Base-by-base conservation (phyloP, 805 yeast genomes). In the Candida tallmaniae region DNA sequence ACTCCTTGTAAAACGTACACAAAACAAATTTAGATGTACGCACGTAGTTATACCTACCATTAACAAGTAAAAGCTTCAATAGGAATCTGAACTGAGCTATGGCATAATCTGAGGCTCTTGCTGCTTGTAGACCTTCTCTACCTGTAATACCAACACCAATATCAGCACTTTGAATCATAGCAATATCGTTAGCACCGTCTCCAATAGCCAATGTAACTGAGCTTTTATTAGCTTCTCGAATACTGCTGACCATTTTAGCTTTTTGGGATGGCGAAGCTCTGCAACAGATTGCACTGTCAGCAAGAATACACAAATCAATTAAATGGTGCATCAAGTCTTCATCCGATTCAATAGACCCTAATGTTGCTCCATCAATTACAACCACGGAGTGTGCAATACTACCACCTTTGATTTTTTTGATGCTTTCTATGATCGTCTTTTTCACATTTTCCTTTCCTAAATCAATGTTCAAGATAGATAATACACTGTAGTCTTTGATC, bases 151-250 rank as follows among this genome's bases (percentile, higher is more conserved):
- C 98, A 42, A 93, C 76, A 19, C 99, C 99, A 36, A 93, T 87
- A 58, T 93, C 97, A 0, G 99, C 99, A 51, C 94, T 83, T 62
- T 93, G 97, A 42, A 93, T 93, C 99, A 93, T 93, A 1, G 99
- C 97, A 54, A 93, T 89, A 59, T 93, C 99, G 54, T 93, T 93
- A 2, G 99, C 99, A 44, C 99, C 99, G 62, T 93, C 99, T 6
- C 99, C 99, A 53, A 93, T 84, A 0, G 98, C 98, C 41, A 93
- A 68, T 0, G 97, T 87, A 5, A 93, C 96, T 26, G 84, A 72
- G 2, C 62, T 61, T 32, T 71, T 78, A 48, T 82, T 73, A 38
- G 80, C 62, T n/a, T 70, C 64, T 33, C 97, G 70, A n/a, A 94
- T 87, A 22, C 79, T 71, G 18, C 76, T 59, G 2, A 93, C 97